phyloP scores from a whole-genome alignment of 2,329 filamentous ascomycete genomes.

The Colletotrichum sp. region DNA sequence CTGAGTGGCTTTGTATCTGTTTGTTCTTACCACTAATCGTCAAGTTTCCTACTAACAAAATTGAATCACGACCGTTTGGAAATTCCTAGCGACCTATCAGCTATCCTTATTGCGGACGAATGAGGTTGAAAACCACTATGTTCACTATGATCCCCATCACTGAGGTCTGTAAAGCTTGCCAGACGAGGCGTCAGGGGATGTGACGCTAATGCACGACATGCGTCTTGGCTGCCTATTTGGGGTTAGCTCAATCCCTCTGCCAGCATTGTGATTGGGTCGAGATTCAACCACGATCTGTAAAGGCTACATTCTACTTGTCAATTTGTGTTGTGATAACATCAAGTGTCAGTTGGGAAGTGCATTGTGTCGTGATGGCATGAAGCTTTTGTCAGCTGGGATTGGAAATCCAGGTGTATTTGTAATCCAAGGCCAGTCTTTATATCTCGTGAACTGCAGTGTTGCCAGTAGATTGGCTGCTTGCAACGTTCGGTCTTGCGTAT shows the following conservation, averaged over 20 bases:
- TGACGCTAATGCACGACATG: neutral
- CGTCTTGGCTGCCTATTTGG: neutral
- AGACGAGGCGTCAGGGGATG: neutral
- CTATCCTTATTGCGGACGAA: neutral
- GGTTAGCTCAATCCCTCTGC: rapidly evolving
- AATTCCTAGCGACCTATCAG: neutral
- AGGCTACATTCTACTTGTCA: neutral
- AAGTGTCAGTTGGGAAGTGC: neutral
- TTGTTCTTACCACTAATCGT: neutral
- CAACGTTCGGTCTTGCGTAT: neutral
- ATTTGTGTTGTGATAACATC: neutral
- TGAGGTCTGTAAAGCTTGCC: neutral
- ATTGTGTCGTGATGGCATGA: rapidly evolving
- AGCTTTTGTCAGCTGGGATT: neutral
- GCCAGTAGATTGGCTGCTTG: rapidly evolving
- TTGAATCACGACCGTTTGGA: rapidly evolving
- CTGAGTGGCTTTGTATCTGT: neutral
- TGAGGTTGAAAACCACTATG: neutral
- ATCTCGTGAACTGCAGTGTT: neutral
- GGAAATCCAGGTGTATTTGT: neutral
- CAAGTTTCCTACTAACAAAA: neutral
- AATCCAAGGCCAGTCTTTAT: neutral
- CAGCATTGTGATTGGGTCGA: neutral
- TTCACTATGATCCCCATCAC: rapidly evolving
- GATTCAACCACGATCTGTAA: neutral